These are phyloP conservation scores for Rhizopogon roseolus DNA, from an alignment of 768 basidiomycete genomes.

Conservation along the genomic window DNA sequence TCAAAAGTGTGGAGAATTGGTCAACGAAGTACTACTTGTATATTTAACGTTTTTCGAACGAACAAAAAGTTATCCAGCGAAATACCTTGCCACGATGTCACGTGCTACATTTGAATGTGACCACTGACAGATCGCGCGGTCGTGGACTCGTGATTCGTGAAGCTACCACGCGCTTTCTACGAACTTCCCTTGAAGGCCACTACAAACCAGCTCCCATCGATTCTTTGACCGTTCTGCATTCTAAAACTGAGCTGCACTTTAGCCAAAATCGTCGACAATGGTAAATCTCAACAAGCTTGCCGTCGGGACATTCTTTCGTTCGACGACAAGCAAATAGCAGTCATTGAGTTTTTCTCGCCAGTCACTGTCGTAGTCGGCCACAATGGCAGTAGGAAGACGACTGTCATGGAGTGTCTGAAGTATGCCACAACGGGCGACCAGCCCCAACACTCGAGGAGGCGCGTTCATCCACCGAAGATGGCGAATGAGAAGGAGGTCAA, in stretches of 20 bases:
- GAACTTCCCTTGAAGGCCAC: neutral
- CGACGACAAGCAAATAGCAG: conserved; percentile 88
- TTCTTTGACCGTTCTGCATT: too few species aligned
- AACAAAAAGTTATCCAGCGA: too few species aligned
- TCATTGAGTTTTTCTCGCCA: conserved; percentile 96
- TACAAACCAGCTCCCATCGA: too few species aligned
- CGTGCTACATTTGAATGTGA: neutral
- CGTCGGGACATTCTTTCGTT: conserved; percentile 94
- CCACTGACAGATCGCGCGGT: neutral
- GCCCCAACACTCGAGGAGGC: conserved; percentile 93
- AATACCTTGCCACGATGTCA: neutral
- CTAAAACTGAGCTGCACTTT: neutral
- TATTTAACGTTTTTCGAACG: too few species aligned
- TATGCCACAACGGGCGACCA: conserved; percentile 98
- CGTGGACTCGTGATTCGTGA: neutral
- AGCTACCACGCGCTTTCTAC: neutral
- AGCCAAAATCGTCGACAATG: conserved; percentile 35
- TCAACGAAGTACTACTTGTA: too few species aligned
- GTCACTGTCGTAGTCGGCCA: conserved; percentile 98
- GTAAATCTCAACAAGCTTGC: conserved; percentile 89
- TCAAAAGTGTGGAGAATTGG: too few species aligned
- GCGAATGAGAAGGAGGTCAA: conserved; percentile 99
- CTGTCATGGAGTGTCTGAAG: conserved; percentile 98
- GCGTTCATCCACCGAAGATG: conserved; percentile 99
- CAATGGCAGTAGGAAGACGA: conserved; percentile 98